Evolutionary conservation across 345 rosid genomes (phyloP), one percentile per base, ranked within the genome.

Genomic region (Cochlearia excelsa): DNA sequence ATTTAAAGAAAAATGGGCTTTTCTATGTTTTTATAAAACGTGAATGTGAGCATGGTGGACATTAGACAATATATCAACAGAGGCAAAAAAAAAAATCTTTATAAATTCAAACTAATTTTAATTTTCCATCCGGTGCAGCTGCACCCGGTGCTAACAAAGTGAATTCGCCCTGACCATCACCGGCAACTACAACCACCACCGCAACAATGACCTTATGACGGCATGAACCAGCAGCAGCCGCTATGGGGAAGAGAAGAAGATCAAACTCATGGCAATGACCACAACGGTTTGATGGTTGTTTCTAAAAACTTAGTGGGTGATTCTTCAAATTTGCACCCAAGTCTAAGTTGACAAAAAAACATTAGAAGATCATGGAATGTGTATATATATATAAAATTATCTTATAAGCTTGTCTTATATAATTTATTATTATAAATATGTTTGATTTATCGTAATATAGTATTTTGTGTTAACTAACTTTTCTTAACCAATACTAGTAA

Each of bases 231-330:
- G 63, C 23, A 16, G 23, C 23, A 0, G 23, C 85, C 77, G 3
- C 61, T 71, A 64, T 90, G 90, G 96, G 86, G 77, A 65, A 74
- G 79, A 74, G 93, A 82, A 76, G 90, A 84, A 54, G 84, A 83
- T 78, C 88, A 91, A 23, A 76, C 58, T 40, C 63, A 87, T 70
- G 84, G 95, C 37, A 80, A 82, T 27, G 95, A 78, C 63, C 75
- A 59, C 50, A 60, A 27, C 51, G 26, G 11, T 39, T 57, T 57
- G 66, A 55, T 51, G 63, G 50, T 37, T 4, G 46, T 39, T 26
- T 48, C 65, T 70, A 70, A 77, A 27, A 52, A 58, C 30, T 30
- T 67, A 59, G 42, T 76, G 70, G 57, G 57, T 69, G 67, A 45
- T 62, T 77, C 86, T 84, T 86, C 75, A 34, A 65, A 81, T 37